Base-by-base conservation (phyloP, 2,329 filamentous ascomycete genomes). In the Microascus cirrosus region DNA sequence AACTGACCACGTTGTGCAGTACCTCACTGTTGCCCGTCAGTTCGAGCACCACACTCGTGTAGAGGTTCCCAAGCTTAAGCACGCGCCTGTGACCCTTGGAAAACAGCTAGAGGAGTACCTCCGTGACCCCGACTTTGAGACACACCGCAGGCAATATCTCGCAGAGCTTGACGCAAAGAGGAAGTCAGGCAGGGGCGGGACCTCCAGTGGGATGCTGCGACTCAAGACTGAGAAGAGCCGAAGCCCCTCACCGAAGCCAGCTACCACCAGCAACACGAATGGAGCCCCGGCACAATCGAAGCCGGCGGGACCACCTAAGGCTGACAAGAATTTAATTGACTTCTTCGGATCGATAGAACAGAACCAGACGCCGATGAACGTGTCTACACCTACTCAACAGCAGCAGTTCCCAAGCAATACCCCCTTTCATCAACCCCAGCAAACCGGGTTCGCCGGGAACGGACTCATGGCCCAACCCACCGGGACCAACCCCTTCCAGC, bases 1-100 rank as follows among this genome's bases (percentile, higher is more conserved):
- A 70, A 99, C 94, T 7, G 92, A 97, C 65, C 84, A 86, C 62
- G 93, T 97, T 1, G 93, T 99, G 18, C 85, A 90, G 65, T 99
- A 93, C 67, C 81, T 99, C 53, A 86, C 86, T 64, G 80, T 93
- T 51, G 94, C 94, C 52, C 84, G 93, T 61, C 87, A 94, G 68
- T 94, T 93, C 68, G 91, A 97, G 72, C 87, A 92, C 68, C 90
- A 92, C 62, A 99, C 94, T 5, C 81, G 93, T 60, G 82, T 99
- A 45, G 90, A 96, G 67, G 95, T 99, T 8, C 94, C 94, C 11
- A 96, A 96, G 74, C 80, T 99, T 63, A 97, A 96, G 74, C 94
- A 99, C 69, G 94, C 94, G 6, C 95, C 94, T 1, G 92, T 95
- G 1, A 95, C 94, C 67, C 74, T 99, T 56, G 89, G 90, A 18